Evolutionary conservation across 495 filamentous ascomycete species (phyloP).

Genomic region (Penicillium robsamsonii): DNA sequence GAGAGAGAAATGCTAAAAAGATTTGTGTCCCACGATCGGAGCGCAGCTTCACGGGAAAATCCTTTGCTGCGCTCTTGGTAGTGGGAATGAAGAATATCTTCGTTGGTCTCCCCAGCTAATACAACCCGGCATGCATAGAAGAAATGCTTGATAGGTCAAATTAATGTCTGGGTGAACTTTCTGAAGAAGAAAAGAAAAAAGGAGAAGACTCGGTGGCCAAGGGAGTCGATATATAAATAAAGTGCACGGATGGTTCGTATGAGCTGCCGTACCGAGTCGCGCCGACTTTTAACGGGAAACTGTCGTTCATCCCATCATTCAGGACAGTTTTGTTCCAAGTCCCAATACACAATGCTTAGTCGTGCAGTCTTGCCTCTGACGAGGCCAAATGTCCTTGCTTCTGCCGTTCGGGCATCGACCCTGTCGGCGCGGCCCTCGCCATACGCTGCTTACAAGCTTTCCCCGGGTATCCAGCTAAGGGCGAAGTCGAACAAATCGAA

Average conservation of each 20-base stretch:
- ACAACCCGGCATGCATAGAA: conserved; percentile 58
- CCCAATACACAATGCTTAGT: conserved; percentile 39
- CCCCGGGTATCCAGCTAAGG: conserved; percentile 35
- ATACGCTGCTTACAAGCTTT: conserved; percentile 46
- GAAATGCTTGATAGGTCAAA: conserved; percentile 57
- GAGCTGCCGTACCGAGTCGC: conserved; percentile 25
- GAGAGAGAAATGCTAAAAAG: conserved; percentile 15
- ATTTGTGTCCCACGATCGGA: conserved; percentile 48
- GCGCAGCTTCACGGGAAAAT: conserved; percentile 46
- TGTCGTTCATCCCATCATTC: conserved; percentile 9
- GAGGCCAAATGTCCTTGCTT: conserved; percentile 44
- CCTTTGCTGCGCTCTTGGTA: conserved; percentile 64
- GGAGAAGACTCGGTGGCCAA: conserved; percentile 10
- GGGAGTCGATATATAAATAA: conserved; percentile 22
- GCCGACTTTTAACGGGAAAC: conserved; percentile 36
- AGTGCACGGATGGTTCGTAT: conserved; percentile 28
- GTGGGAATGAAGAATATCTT: conserved; percentile 46
- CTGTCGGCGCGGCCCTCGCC: conserved; percentile 38
- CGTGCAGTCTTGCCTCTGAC: conserved; percentile 46
- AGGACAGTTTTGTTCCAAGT: conserved; percentile 25
- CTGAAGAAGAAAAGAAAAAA: conserved; percentile 35
- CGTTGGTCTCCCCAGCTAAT: conserved; percentile 67
- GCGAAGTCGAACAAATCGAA: conserved; percentile 22
- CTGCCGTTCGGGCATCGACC: conserved; percentile 36
- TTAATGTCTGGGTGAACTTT: conserved; percentile 69